These are phyloP conservation scores for Clonostachys sp. DNA, from an alignment of 2,329 filamentous ascomycete genomes.

Conservation along the genomic window DNA sequence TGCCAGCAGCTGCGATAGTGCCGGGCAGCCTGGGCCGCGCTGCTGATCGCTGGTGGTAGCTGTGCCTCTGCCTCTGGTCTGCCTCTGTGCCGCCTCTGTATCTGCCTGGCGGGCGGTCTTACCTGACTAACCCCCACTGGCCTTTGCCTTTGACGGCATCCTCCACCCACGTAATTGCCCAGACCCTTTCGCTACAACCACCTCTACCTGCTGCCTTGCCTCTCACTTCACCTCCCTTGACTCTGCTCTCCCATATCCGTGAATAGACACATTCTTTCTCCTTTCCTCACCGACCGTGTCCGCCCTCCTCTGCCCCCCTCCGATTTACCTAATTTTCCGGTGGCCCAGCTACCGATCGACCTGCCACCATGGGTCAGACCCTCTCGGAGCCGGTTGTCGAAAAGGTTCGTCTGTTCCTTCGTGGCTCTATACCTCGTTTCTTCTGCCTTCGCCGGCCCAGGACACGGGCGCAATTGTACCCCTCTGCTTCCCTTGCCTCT, in stretches of 20 bases:
- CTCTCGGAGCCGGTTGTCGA: conserved; percentile 98
- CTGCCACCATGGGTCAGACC: conserved; percentile 84
- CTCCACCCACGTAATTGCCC: not conserved
- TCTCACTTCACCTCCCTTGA: conserved; percentile 1
- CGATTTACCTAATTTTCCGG: conserved; percentile 10
- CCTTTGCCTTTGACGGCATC: not conserved
- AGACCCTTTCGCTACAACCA: conserved; percentile 1
- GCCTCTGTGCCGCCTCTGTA: too few relatives aligned
- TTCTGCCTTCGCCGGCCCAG: too few relatives aligned
- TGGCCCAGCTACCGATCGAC: conserved; percentile 12
- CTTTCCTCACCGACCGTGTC: not conserved
- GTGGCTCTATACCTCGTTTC: too few relatives aligned
- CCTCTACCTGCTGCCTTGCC: conserved; percentile 3
- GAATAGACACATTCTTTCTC: not conserved
- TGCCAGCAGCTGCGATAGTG: too few relatives aligned
- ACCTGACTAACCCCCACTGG: not conserved
- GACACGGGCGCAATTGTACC: too few relatives aligned
- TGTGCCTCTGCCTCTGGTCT: too few relatives aligned
- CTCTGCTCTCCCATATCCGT: conserved; percentile 3
- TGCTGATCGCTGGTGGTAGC: too few relatives aligned
- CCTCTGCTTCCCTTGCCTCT: too few relatives aligned
- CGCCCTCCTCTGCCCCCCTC: conserved; percentile 3
- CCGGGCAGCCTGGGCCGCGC: too few relatives aligned
- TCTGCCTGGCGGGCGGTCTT: not conserved
- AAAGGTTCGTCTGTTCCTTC: conserved; percentile 61